Percentiles rank a stretch among this genome's conserved stretches.
Conservation (phyloP, 495 filamentous ascomycete species). For the Pyrenopolyporus hunteri region DNA sequence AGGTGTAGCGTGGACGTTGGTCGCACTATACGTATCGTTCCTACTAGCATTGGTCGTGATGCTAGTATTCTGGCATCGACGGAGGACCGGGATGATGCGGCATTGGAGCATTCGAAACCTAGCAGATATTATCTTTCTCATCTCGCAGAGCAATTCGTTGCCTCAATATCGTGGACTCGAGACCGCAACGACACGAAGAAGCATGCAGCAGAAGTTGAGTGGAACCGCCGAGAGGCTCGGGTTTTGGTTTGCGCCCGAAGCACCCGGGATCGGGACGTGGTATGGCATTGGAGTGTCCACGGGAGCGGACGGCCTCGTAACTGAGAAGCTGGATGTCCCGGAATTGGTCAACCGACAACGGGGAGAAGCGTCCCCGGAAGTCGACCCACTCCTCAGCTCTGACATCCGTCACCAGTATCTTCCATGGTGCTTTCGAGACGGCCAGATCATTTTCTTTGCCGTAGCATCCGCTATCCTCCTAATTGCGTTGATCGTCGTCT, state of each 20-base stretch:
- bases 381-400: slow-evolving; percentile 15
- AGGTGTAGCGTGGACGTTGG: slow-evolving; percentile 76
- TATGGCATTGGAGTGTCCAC: slow-evolving; percentile 49
- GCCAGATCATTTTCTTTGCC: slow-evolving; percentile 66
- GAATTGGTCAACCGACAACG: slow-evolving; percentile 27
- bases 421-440: slow-evolving; percentile 76
- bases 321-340: slow-evolving; percentile 34
- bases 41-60: slow-evolving; percentile 61
- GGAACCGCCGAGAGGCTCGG: slow-evolving; percentile 70
- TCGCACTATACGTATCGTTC: slow-evolving; percentile 73
- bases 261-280: slow-evolving; percentile 46
- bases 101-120: slow-evolving; percentile 80
- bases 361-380: slow-evolving; percentile 31
- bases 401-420: slow-evolving; percentile 67
- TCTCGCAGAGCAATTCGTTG: slow-evolving; percentile 79
- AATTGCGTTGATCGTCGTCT: slow-evolving; percentile 74
- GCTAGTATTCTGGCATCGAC: slow-evolving; percentile 55
- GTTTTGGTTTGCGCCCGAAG: slow-evolving; percentile 69
- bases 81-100: slow-evolving; percentile 69
- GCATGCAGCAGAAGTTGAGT: slow-evolving; percentile 55
- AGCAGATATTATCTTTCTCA: slow-evolving; percentile 75
- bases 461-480: slow-evolving; percentile 68
- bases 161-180: slow-evolving; percentile 64
- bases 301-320: slow-evolving; percentile 40
- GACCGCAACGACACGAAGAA: slow-evolving; percentile 60